Evolutionary conservation across 345 rosid genomes (phyloP).

Genomic region (Corymbia maculata): DNA sequence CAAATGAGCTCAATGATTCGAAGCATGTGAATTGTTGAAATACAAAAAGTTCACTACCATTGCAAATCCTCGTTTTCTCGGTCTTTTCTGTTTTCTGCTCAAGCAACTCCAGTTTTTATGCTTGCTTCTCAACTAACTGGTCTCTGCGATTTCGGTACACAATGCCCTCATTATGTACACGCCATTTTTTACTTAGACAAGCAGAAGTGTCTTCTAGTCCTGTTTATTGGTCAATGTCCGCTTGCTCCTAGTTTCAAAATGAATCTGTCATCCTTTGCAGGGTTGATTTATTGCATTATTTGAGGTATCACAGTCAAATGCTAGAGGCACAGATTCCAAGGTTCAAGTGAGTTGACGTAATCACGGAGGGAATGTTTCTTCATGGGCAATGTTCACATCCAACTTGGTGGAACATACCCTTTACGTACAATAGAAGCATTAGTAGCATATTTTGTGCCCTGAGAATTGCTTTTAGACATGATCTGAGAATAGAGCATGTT

Average conservation of each 20-base stretch:
- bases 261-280: background rate
- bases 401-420: background rate
- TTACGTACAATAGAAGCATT: background rate
- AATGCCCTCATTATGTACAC: background rate
- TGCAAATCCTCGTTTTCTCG: too few species aligned
- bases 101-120: too few species aligned
- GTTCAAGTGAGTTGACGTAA: background rate
- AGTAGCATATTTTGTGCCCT: background rate
- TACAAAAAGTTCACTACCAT: too few species aligned
- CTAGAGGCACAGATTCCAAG: background rate
- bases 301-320: background rate
- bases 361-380: background rate
- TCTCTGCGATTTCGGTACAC: rapidly evolving
- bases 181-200: background rate
- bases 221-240: background rate
- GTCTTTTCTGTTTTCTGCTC: too few species aligned
- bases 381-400: background rate
- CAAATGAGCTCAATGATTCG: too few species aligned
- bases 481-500: background rate
- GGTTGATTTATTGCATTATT: too few species aligned
- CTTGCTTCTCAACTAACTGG: too few species aligned
- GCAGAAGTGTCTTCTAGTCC: background rate
- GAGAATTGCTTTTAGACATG: background rate
- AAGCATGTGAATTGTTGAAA: too few species aligned
- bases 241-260: background rate